Evolutionary conservation across 192 early-diverging fungal species (phyloP).

Genomic region (Chytriomyces sp.): DNA sequence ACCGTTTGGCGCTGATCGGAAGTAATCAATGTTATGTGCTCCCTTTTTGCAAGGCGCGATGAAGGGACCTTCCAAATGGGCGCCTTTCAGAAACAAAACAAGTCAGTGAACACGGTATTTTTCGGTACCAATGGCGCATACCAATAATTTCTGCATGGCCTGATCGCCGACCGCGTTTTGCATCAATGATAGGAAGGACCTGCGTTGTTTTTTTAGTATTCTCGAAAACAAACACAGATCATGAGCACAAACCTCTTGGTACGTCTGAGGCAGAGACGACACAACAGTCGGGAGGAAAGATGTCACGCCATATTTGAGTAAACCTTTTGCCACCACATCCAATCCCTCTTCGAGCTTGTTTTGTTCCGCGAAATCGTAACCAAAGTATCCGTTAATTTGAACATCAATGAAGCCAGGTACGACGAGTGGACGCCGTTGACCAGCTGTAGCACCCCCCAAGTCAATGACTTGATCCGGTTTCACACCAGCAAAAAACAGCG

Average conservation of each 20-base stretch:
- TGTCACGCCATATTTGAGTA: constrained; percentile 79
- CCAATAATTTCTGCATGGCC: constrained; percentile 43
- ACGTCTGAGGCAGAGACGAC: constrained; percentile 53
- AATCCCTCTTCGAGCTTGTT: constrained; percentile 68
- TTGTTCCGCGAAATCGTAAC: constrained; percentile 49
- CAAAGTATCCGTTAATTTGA: constrained; percentile 81
- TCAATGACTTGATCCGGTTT: constrained; percentile 18
- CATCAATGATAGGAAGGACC: constrained; percentile 14
- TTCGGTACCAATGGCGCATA: constrained; percentile 70
- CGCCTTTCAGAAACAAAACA: constrained; percentile 43
- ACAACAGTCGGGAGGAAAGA: constrained; percentile 84
- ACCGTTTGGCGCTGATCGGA: constrained; percentile 66
- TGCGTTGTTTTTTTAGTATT: not conserved
- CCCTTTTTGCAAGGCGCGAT: constrained; percentile 72
- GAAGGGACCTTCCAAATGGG: constrained; percentile 73
- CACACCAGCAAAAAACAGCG: constrained; percentile 5
- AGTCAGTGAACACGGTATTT: constrained; percentile 34
- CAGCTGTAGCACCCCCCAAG: constrained; percentile 6
- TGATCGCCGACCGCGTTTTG: not conserved
- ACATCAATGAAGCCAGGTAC: constrained; percentile 81
- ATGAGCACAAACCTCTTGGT: not conserved
- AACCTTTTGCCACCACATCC: constrained; percentile 69
- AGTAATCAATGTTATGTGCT: constrained; percentile 71
- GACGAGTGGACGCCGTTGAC: constrained; percentile 48
- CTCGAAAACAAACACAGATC: not conserved